Conservation (phyloP, 2,329 filamentous ascomycete species). For the Colletotrichum scovillei region DNA sequence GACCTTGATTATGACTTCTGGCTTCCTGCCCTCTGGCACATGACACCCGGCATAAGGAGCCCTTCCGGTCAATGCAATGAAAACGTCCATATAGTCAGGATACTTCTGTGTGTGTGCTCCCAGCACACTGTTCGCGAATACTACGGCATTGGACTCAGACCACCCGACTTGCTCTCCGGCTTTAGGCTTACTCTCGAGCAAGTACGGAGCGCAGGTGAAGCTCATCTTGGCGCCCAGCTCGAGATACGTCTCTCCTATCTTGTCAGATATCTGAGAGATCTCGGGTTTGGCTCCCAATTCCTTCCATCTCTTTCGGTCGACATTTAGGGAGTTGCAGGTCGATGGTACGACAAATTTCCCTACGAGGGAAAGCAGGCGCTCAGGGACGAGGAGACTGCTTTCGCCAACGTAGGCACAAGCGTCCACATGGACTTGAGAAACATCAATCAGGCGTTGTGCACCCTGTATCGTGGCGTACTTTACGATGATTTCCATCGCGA, state of each 20-base stretch:
- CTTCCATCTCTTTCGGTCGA: conserved; percentile 54
- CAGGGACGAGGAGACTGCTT: conserved; percentile 48
- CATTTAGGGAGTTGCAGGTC: conserved; percentile 55
- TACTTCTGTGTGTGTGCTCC: conserved; percentile 57
- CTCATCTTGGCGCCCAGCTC: conserved; percentile 53
- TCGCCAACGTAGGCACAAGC: conserved; percentile 55
- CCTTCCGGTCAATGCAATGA: conserved; percentile 56
- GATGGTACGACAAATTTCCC: conserved; percentile 52
- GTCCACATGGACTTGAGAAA: conserved; percentile 56
- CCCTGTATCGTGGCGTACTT: conserved; percentile 49
- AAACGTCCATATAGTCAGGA: conserved; percentile 57
- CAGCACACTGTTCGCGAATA: conserved; percentile 58
- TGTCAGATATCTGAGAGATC: conserved; percentile 44
- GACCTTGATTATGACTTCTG: conserved; percentile 46
- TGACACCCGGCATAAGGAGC: conserved; percentile 59
- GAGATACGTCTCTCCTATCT: conserved; percentile 50
- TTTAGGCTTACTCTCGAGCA: conserved; percentile 43
- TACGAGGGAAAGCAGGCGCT: conserved; percentile 46
- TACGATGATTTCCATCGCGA: conserved; percentile 52
- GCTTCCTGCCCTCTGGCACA: conserved; percentile 32
- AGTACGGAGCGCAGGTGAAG: conserved; percentile 58
- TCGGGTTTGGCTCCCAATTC: conserved; percentile 46
- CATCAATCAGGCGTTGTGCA: conserved; percentile 46
- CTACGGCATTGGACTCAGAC: conserved; percentile 58
- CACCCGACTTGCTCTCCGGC: conserved; percentile 54